phyloP scores from a whole-genome alignment of 495 filamentous ascomycete genomes.

The Xylaria bambusicola region DNA sequence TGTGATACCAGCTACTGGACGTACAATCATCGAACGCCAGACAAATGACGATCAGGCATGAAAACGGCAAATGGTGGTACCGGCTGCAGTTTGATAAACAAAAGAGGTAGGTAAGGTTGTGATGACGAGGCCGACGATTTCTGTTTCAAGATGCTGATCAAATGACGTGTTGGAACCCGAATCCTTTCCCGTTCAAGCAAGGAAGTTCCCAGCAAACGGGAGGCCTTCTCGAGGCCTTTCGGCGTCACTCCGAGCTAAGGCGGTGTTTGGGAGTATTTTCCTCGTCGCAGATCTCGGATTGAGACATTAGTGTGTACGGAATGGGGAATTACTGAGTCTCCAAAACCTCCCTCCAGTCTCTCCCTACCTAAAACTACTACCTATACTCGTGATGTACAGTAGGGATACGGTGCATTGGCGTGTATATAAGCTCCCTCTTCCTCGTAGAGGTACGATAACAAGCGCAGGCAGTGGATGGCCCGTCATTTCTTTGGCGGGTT shows the following conservation, averaged over 20 bases:
- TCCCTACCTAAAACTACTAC: too few species aligned
- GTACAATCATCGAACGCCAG: too few species aligned
- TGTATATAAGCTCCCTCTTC: neutral
- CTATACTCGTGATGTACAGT: too few species aligned
- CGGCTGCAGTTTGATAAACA: too few species aligned
- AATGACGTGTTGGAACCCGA: conserved; percentile 1
- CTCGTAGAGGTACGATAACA: too few species aligned
- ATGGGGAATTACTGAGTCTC: conserved; percentile 19
- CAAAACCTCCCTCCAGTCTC: too few species aligned
- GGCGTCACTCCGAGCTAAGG: conserved; percentile 4
- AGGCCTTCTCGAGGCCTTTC: neutral
- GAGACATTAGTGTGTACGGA: conserved; percentile 7
- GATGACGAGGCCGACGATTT: neutral
- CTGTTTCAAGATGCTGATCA: neutral
- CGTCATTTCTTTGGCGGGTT: neutral
- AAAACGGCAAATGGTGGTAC: too few species aligned
- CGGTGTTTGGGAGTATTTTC: conserved; percentile 14
- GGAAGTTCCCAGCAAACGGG: neutral
- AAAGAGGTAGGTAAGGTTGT: too few species aligned
- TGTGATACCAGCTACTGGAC: too few species aligned
- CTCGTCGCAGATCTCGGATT: conserved; percentile 24
- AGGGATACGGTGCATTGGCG: neutral
- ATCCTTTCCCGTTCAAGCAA: neutral
- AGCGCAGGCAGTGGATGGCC: neutral
- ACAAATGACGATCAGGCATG: too few species aligned